Evolutionary conservation across 768 basidiomycete species (phyloP).

Genomic region (Chiua virens): DNA sequence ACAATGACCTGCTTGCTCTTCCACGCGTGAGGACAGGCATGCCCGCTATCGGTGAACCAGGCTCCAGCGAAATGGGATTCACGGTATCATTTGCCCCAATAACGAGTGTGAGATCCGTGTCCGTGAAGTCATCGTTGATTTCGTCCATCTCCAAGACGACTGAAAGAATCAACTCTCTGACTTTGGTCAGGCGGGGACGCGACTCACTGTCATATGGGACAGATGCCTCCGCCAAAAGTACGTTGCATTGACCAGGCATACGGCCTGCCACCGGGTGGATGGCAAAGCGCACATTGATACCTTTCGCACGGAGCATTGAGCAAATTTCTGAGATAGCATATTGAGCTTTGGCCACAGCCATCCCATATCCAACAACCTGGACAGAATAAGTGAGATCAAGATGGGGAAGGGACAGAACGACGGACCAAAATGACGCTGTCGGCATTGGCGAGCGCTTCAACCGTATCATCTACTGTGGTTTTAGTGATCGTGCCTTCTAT

Average conservation of each 20-base stretch:
- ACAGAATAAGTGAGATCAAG: constrained; percentile 5
- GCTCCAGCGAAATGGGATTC: constrained; percentile 85
- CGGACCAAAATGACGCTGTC: constrained; percentile 80
- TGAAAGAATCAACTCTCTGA: constrained; percentile 25
- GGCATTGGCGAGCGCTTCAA: constrained; percentile 73
- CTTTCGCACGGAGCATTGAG: constrained; percentile 67
- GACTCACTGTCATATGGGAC: constrained; percentile 84
- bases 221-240: constrained; percentile 86
- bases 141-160: constrained; percentile 94
- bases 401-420: background rate
- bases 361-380: constrained; percentile 83
- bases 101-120: constrained; percentile 87
- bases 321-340: constrained; percentile 78
- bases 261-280: constrained; percentile 91
- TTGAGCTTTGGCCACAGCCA: constrained; percentile 92
- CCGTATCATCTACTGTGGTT: constrained; percentile 78
- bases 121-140: constrained; percentile 88
- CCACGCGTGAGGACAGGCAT: constrained; percentile 92
- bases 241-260: constrained; percentile 93
- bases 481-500: constrained; percentile 84
- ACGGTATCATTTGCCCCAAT: constrained; percentile 94
- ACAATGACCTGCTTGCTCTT: constrained; percentile 91
- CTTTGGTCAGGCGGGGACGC: background rate
- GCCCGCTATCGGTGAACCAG: constrained; percentile 84
- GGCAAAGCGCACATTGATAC: constrained; percentile 79